A percentile compares a stretch with the other conserved stretches of the same genome.
Conservation (phyloP, 495 filamentous ascomycete species). For the Penicillium psychrofluorescens region DNA sequence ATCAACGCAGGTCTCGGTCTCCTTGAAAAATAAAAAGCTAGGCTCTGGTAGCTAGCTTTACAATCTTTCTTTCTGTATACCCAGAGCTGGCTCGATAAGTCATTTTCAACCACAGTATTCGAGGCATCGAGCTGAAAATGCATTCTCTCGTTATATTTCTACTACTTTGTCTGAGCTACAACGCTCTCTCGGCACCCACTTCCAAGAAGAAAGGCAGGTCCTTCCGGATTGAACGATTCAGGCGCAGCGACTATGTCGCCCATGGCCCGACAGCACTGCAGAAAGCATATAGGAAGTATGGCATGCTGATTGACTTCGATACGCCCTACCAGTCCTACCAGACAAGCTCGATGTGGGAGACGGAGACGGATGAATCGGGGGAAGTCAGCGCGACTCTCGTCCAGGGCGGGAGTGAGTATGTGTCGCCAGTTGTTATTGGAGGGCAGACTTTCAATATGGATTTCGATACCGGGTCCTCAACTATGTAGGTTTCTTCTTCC, state of each 20-base stretch:
- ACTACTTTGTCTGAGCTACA: conserved; percentile 28
- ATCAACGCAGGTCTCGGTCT: no score
- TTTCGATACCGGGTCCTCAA: conserved; percentile 79
- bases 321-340: conserved; percentile 9
- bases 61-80: no score
- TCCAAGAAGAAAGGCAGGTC: conserved; percentile 28
- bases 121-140: conserved; percentile 13
- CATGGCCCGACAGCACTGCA: conserved; percentile 51
- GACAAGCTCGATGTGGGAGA: not conserved
- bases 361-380: conserved; percentile 36
- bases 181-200: conserved; percentile 29
- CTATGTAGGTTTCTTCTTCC: conserved; percentile 56
- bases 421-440: conserved; percentile 65
- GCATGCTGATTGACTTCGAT: conserved; percentile 29
- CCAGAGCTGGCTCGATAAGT: no score
- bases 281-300: conserved; percentile 59
- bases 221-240: conserved; percentile 54
- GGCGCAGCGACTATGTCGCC: conserved; percentile 43
- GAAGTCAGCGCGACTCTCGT: conserved; percentile 55
- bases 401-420: conserved; percentile 57
- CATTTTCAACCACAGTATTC: not conserved
- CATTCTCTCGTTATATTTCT: conserved; percentile 22
- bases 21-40: no score
- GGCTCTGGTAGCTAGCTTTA: no score
- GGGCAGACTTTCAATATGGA: conserved; percentile 67